Base-by-base conservation (phyloP, 225 moss, liverwort and hornwort genomes). In the Ulota crispa region DNA sequence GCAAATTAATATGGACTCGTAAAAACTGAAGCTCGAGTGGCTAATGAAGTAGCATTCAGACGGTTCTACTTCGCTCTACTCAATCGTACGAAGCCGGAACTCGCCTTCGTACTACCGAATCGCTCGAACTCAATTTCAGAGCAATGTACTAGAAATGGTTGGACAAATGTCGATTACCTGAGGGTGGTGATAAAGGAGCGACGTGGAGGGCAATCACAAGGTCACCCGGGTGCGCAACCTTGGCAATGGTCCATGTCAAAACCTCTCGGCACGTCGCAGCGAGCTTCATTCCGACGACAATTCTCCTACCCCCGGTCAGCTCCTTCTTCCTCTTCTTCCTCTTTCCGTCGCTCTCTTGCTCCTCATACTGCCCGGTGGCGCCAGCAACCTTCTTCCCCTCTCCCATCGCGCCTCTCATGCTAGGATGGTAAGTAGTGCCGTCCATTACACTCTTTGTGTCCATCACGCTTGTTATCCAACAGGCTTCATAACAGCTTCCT, bases 201-300 rank as follows among this genome's bases (percentile, higher is more conserved):
- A 88, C 91, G 79, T 91, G 91, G 70, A 91, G 83, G n/a, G 91
- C 91, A 73, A 91, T 86, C 71, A 91, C 91, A 60, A 85, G 86
- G 85, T 91, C 91, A 34, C 91, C 91, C 10, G 91, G 91, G 68
- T 83, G 91, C 73, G 91, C 91, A 85, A 91, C 88, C 73, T 89
- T 91, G 11, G 83, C 91, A 64, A 91, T 87, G 15, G 88, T 89
- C 91, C 91, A 91, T 55, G 91, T 91, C 64, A 91, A 70, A 78
- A 91, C 86, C 76, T 91, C 91, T 82, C 91, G 74, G 83, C 88
- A 88, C 72, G 82, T 84, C 52, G 90, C 41, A 15, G 86, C 78
- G 56, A 91, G 86, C 83, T 91, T 91, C 91, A 91, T 91, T 66
- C 91, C 91, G 28, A 91, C 91, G 18, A 91, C 81, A 83, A 91